Evolutionary conservation across 2,329 filamentous ascomycete genomes (phyloP).

Genomic region (Calonectria pteridis): DNA sequence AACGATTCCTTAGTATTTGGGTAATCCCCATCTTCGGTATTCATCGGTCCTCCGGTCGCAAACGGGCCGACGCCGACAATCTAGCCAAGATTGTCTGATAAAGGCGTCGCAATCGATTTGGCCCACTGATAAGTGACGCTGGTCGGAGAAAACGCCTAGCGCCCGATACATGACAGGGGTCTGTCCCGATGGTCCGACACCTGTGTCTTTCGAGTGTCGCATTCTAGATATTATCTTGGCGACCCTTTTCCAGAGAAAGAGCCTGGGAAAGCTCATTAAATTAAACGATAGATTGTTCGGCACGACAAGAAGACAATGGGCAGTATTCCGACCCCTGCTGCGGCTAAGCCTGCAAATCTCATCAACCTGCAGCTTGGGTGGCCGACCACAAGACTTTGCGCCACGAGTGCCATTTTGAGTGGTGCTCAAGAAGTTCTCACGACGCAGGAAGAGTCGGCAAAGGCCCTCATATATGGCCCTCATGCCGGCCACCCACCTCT

Average conservation of each 20-base stretch:
- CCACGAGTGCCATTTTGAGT: background rate
- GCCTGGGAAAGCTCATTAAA: background rate
- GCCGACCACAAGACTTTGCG: constrained; percentile 1
- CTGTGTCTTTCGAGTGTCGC: background rate
- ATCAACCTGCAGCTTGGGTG: constrained; percentile 21
- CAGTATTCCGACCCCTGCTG: background rate
- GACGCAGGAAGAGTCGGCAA: constrained; percentile 11
- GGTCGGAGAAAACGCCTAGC: background rate
- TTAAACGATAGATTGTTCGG: too few relatives aligned
- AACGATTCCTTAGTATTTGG: background rate
- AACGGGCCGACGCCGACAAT: background rate
- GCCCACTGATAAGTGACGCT: background rate
- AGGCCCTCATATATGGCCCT: constrained; percentile 33
- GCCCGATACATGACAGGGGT: background rate
- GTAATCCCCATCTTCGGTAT: background rate
- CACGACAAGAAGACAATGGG: background rate
- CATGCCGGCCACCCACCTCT: constrained; percentile 30
- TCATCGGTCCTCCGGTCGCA: background rate
- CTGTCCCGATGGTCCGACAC: background rate
- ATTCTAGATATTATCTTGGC: background rate
- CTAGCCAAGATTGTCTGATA: background rate
- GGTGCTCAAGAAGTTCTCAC: background rate
- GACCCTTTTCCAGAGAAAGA: background rate
- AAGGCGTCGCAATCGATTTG: background rate
- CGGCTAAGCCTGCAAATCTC: background rate